Percentiles rank a stretch among this genome's conserved stretches.
Evolutionary conservation across 805 yeast genomes (phyloP).

Genomic region (Wickerhamiella occidentalis): DNA sequence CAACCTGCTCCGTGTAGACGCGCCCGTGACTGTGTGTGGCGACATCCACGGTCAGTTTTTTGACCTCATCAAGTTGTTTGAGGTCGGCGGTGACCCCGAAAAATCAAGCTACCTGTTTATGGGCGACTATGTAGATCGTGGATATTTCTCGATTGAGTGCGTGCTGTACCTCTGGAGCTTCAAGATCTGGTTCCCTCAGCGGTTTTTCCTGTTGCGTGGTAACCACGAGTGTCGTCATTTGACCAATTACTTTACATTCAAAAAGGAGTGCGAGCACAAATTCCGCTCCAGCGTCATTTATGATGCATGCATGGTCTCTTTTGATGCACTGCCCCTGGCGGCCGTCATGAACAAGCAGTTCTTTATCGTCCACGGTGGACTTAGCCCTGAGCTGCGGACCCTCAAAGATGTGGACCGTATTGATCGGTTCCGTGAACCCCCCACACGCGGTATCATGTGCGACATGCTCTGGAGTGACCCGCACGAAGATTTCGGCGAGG

Average conservation of each 20-base stretch:
- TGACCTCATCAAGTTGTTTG: conserved; percentile 81
- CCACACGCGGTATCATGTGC: conserved; percentile 86
- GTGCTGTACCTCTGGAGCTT: conserved; percentile 59
- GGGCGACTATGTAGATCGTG: conserved; percentile 95
- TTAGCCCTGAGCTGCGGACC: conserved; percentile 69
- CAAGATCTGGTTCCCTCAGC: conserved; percentile 61
- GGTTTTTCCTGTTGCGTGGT: conserved; percentile 77
- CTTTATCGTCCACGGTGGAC: conserved; percentile 93
- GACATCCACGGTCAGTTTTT: conserved; percentile 95
- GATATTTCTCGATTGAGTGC: conserved; percentile 72
- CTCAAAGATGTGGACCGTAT: conserved; percentile 56
- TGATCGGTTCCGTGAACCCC: conserved; percentile 83
- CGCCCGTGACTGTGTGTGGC: conserved; percentile 94
- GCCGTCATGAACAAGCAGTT: conserved; percentile 91
- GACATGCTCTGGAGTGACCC: conserved; percentile 97
- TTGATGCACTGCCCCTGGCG: conserved; percentile 79
- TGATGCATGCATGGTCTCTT: conserved; percentile 61
- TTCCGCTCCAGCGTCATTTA: conserved; percentile 44
- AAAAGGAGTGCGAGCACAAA: conserved; percentile 79
- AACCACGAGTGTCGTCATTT: conserved; percentile 91
- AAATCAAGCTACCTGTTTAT: conserved; percentile 67
- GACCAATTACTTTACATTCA: conserved; percentile 88
- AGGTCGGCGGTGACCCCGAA: conserved; percentile 82
- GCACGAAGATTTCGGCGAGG: conserved; percentile 71
- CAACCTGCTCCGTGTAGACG: conserved; percentile 65